Evolutionary conservation across 495 filamentous ascomycete species (phyloP).

Genomic region (Neurospora sp.): DNA sequence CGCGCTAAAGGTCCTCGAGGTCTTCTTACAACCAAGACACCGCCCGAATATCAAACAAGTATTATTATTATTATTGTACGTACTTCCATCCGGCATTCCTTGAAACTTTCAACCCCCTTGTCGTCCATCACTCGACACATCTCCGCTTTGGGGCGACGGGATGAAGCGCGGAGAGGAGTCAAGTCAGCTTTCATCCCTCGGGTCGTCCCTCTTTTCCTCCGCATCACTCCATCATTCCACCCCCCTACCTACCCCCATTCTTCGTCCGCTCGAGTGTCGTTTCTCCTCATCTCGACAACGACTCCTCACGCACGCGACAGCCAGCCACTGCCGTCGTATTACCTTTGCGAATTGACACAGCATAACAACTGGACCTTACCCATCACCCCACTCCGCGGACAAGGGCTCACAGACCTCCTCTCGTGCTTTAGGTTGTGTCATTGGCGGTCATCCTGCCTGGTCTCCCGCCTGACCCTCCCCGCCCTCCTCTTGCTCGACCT

Average conservation of each 20-base stretch:
- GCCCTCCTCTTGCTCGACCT: neutral
- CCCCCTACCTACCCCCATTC: neutral
- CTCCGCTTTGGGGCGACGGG: neutral
- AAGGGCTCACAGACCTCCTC: conserved; percentile 6
- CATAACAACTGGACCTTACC: neutral
- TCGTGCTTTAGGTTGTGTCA: conserved; percentile 15
- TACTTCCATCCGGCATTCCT: neutral
- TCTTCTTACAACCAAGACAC: neutral
- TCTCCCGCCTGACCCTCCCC: conserved; percentile 1
- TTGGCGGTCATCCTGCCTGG: conserved; percentile 6
- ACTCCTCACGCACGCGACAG: neutral
- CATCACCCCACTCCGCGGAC: neutral
- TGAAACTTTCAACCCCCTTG: neutral
- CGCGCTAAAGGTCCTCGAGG: neutral
- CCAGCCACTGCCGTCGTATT: neutral
- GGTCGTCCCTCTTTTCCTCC: neutral
- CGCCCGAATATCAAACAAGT: neutral
- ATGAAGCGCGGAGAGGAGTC: neutral
- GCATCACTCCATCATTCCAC: neutral
- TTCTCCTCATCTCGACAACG: neutral
- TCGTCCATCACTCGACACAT: neutral
- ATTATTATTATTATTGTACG: neutral
- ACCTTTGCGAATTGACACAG: neutral
- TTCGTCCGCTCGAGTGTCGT: neutral
- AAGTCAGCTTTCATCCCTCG: neutral